A percentile compares a stretch with the other conserved stretches of the same genome.
Evolutionary conservation across 148 eudicot species (phyloP).

Genomic region (Arbutus unedo): DNA sequence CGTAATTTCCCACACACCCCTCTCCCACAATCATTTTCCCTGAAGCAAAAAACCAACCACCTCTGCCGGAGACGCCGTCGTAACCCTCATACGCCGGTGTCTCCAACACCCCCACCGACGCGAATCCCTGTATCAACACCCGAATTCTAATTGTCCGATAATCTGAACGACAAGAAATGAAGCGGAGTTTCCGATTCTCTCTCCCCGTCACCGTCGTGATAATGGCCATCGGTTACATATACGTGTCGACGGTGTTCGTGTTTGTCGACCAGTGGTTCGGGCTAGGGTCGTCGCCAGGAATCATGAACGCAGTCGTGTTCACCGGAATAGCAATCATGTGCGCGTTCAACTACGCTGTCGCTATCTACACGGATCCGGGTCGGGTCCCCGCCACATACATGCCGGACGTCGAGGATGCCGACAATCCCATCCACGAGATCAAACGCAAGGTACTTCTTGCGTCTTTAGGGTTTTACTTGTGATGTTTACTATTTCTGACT

Average conservation of each 20-base stretch:
- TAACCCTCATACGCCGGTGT: conserved; percentile 25
- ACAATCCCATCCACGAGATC: conserved; percentile 74
- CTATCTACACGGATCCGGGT: conserved; percentile 79
- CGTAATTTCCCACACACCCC: conserved; percentile 5
- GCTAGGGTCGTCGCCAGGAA: conserved; percentile 74
- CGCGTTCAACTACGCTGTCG: conserved; percentile 48
- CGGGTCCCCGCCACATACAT: conserved; percentile 63
- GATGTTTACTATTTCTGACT: not conserved
- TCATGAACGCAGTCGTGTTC: conserved; percentile 62
- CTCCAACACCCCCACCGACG: conserved; percentile 18
- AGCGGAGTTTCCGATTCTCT: conserved; percentile 42
- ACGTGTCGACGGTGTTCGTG: conserved; percentile 59
- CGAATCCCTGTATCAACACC: not conserved
- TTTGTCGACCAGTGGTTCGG: conserved; percentile 91
- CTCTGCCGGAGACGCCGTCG: conserved; percentile 11
- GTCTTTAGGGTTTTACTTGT: conserved; percentile 2
- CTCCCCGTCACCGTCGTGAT: conserved; percentile 54
- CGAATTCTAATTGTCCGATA: not conserved
- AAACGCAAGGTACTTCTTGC: conserved; percentile 71
- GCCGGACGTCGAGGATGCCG: conserved; percentile 77
- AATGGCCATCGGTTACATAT: conserved; percentile 56
- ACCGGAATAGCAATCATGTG: conserved; percentile 55
- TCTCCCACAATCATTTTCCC: conserved; percentile 1
- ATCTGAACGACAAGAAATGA: conserved; percentile 30
- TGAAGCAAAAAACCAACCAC: not conserved